Base-by-base conservation (phyloP, 2,329 filamentous ascomycete genomes). In the Atkinsonella texensis region DNA sequence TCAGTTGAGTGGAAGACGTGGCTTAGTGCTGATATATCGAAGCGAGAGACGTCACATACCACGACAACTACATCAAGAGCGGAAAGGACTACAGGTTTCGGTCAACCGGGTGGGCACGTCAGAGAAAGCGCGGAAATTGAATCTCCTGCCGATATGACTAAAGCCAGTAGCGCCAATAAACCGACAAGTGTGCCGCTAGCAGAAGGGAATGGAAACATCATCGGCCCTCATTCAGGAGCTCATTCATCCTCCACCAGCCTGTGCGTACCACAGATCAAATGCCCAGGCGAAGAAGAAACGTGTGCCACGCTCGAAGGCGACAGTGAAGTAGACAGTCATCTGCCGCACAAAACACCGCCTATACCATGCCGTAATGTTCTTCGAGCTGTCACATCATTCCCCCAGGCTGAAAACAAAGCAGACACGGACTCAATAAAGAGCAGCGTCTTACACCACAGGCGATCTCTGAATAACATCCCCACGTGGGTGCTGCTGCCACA, bases 1-100 rank as follows among this genome's bases (percentile, higher is more conserved):
- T 79, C 75, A 2, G 62, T 70, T 2, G 76, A 79, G 52, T 80
- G 76, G 77, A 79, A 78, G 60, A 71, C 65, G 0, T 76, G 72
- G 72, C 69, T 80, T 40, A 76, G 75, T 9, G 69, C 73, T 2
- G 73, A 79, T 42, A 69, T 75, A 9, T 72, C 72, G 0, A 74
- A 72, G 51, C 59, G 76, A 2, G 74, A 77, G 45, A 56, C 52
- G 1, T 52, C 61, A 4, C 44, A 51, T 2, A 54, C 56, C 3
- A 54, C 55, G 1, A 50, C 52, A 17, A 17, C 15, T 17, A 33
- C 50, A 10, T 40, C n/a, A 45, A 11, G n/a, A 3, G 15, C 5
- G 13, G 47, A 41, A n/a, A 10, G 32, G 18, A 12, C 32, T 35
- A 8, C 13, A 13, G 32, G 20, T 18, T 12, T 46, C 8, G 38